phyloP scores from a whole-genome alignment of 2,329 filamentous ascomycete genomes.

The Ascochyta clinopodiicola region DNA sequence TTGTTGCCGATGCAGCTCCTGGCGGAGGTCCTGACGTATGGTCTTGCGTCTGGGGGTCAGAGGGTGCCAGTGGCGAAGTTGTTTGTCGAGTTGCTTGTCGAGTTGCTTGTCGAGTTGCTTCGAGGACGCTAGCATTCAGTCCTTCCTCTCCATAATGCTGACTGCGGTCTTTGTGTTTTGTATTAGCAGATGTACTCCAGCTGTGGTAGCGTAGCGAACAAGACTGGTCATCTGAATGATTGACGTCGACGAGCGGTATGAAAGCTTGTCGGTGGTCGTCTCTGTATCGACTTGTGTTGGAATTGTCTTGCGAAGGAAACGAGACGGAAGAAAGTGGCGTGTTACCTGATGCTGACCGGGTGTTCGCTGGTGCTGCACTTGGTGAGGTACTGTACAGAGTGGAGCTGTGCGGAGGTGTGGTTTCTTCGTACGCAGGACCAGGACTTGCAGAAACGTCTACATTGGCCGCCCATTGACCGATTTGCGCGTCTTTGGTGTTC shows the following conservation, averaged over 20 bases:
- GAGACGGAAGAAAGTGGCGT: constrained; percentile 17
- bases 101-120: background rate
- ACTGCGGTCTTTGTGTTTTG: constrained; percentile 16
- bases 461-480: constrained; percentile 32
- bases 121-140: background rate
- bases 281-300: background rate
- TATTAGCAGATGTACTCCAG: constrained; percentile 20
- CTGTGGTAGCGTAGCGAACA: background rate
- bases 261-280: background rate
- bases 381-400: constrained; percentile 11
- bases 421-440: background rate
- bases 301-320: background rate
- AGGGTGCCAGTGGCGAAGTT: background rate
- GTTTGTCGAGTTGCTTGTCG: background rate
- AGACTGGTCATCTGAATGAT: constrained; percentile 11
- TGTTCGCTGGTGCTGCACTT: constrained; percentile 8
- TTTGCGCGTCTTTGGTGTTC: constrained; percentile 20
- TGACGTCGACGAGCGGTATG: constrained; percentile 16
- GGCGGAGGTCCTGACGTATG: background rate
- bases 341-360: constrained; percentile 25
- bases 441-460: constrained; percentile 21
- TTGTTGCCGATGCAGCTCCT: constrained; percentile 1
- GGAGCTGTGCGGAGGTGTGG: background rate
- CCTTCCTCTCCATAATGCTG: background rate
- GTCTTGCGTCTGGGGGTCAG: background rate